phyloP scores from a whole-genome alignment of 495 filamentous ascomycete genomes.

The Aspergillus bridgeri region DNA sequence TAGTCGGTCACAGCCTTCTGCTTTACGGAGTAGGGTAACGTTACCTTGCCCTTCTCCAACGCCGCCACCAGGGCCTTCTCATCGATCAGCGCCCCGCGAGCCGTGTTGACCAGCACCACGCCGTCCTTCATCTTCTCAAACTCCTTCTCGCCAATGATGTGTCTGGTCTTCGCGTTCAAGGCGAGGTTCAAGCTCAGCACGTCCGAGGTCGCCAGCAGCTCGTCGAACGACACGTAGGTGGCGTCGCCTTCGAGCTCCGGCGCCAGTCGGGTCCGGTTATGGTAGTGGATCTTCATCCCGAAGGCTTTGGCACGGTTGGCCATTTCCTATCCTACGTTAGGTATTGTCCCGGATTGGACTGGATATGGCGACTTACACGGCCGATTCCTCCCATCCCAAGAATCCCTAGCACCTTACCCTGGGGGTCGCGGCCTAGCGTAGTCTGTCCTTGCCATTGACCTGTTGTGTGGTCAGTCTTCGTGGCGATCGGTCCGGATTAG shows the following conservation, averaged over 20 bases:
- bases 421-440: conserved; percentile 62
- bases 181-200: conserved; percentile 77
- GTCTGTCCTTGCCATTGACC: conserved; percentile 51
- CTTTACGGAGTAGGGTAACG: conserved; percentile 9
- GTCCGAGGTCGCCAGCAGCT: conserved; percentile 65
- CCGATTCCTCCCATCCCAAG: conserved; percentile 88
- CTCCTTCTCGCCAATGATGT: conserved; percentile 65
- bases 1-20: not conserved
- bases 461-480: conserved; percentile 15
- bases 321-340: conserved; percentile 49
- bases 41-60: conserved; percentile 64
- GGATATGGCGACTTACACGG: too few relatives aligned
- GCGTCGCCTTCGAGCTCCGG: conserved; percentile 55
- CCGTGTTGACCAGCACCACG: conserved; percentile 78
- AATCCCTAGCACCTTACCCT: conserved; percentile 70
- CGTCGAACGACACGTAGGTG: conserved; percentile 63
- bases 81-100: conserved; percentile 74
- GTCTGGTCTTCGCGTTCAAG: conserved; percentile 59
- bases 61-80: conserved; percentile 72
- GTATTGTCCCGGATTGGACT: too few relatives aligned
- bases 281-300: conserved; percentile 67
- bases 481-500: not conserved
- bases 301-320: conserved; percentile 66
- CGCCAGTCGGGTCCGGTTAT: conserved; percentile 60
- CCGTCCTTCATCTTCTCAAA: conserved; percentile 73